Evolutionary conservation across 208 protist species (phyloP).

Genomic region (Acanthamoeba triangularis): DNA sequence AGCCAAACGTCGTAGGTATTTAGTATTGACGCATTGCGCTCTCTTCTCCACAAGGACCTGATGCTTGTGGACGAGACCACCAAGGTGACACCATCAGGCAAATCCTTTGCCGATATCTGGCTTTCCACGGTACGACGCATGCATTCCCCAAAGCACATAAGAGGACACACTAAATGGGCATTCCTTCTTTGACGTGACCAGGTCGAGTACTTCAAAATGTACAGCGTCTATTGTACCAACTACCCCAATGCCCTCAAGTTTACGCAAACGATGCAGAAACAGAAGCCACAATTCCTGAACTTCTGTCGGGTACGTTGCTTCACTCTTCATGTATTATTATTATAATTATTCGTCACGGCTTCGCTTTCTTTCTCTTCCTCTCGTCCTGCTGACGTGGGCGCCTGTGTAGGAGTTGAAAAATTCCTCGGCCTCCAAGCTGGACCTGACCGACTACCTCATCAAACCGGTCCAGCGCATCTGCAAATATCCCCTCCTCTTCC

Average conservation of each 20-base stretch:
- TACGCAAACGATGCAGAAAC: not conserved
- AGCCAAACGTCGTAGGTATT: not conserved
- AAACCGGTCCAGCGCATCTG: conserved; percentile 63
- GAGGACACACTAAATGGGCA: not conserved
- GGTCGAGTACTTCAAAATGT: conserved; percentile 72
- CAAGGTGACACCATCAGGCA: not conserved
- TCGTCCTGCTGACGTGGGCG: not conserved
- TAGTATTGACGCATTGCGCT: not conserved
- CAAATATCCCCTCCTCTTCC: conserved; percentile 57
- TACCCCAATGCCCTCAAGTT: conserved; percentile 46
- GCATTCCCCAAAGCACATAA: not conserved
- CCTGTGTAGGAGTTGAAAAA: conserved; percentile 7
- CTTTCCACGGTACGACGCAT: conserved; percentile 4
- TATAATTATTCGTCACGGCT: not conserved
- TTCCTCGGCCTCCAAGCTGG: not conserved
- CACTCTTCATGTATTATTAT: not conserved
- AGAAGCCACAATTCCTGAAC: not conserved
- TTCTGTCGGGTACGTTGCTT: conserved; percentile 33
- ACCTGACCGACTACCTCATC: conserved; percentile 53
- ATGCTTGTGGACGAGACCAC: conserved; percentile 17
- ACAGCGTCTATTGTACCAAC: conserved; percentile 63
- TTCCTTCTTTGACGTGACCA: not conserved
- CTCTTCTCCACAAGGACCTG: not conserved
- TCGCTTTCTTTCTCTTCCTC: not conserved
- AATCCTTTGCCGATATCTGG: conserved; percentile 48